Conservation (phyloP, 768 basidiomycete species). For the Thelephora aurantiotincta region DNA sequence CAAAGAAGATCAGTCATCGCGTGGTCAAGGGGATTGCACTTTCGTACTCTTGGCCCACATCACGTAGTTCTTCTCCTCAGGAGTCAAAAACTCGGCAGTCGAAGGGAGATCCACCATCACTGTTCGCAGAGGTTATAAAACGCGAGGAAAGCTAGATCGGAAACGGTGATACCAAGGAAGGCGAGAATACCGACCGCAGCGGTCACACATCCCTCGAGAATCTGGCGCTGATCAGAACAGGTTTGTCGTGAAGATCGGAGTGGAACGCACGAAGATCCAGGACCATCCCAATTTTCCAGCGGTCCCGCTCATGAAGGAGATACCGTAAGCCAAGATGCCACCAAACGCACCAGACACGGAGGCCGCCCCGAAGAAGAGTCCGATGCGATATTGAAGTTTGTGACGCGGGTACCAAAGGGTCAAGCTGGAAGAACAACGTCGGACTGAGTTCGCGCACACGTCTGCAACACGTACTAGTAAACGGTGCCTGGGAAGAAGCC, state of each 20-base stretch:
- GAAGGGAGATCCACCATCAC: conserved; percentile 50
- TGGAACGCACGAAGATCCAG: conserved; percentile 18
- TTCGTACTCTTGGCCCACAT: conserved; percentile 41
- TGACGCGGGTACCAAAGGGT: conserved; percentile 17
- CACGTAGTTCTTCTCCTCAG: conserved; percentile 41
- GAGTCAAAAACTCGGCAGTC: conserved; percentile 46
- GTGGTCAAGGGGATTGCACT: conserved; percentile 4
- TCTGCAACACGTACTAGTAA: conserved; percentile 36
- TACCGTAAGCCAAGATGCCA: conserved; percentile 20
- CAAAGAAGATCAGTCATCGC: not conserved
- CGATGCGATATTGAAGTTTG: conserved; percentile 15
- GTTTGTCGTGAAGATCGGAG: not conserved
- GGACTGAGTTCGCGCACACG: not conserved
- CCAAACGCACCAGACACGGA: conserved; percentile 17
- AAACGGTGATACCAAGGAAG: conserved; percentile 26
- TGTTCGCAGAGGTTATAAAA: conserved; percentile 10
- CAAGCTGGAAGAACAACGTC: conserved; percentile 7
- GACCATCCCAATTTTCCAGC: conserved; percentile 18
- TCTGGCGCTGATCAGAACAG: conserved; percentile 19
- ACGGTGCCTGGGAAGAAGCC: conserved; percentile 62
- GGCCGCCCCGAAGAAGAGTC: conserved; percentile 15
- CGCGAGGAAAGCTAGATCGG: not conserved
- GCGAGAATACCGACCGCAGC: conserved; percentile 40
- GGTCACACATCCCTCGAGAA: conserved; percentile 51
- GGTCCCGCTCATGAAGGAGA: conserved; percentile 20